These are phyloP conservation scores for Colletotrichum cuscutae DNA, from an alignment of 2,329 filamentous ascomycete genomes.

Conservation along the genomic window DNA sequence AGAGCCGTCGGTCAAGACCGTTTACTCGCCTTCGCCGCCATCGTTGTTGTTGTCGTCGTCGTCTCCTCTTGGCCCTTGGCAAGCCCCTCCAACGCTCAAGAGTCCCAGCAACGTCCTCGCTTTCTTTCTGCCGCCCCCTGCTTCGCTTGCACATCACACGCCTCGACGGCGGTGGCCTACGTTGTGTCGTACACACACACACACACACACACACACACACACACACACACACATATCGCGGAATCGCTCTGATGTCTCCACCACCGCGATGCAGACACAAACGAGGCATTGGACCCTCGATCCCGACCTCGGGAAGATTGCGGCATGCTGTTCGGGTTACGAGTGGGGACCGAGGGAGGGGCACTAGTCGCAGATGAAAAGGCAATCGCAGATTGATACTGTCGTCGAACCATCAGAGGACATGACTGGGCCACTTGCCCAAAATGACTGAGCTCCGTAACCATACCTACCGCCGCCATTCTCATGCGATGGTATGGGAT, in stretches of 20 bases:
- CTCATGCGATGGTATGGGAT: slow-evolving; percentile 18
- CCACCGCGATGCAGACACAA: slow-evolving; percentile 4
- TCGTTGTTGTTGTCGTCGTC: slow-evolving; percentile 9
- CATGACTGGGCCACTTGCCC: background rate
- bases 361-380: slow-evolving; percentile 13
- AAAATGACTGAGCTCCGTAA: background rate
- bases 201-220: too few relatives aligned
- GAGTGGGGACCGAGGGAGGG: background rate
- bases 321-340: background rate
- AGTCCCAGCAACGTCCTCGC: background rate
- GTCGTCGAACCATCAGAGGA: background rate
- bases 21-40: background rate
- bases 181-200: background rate
- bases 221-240: too few relatives aligned
- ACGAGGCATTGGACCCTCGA: slow-evolving; percentile 6
- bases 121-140: background rate
- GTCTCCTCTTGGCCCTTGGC: slow-evolving; percentile 10
- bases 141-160: background rate
- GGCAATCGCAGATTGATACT: slow-evolving; percentile 22
- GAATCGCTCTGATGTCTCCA: too few relatives aligned
- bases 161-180: background rate
- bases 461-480: background rate
- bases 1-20: background rate
- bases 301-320: slow-evolving; percentile 12
- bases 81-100: background rate